phyloP scores from a whole-genome alignment of 1,139 yeast species.

The Nakaseomyces uthaithaninus region DNA sequence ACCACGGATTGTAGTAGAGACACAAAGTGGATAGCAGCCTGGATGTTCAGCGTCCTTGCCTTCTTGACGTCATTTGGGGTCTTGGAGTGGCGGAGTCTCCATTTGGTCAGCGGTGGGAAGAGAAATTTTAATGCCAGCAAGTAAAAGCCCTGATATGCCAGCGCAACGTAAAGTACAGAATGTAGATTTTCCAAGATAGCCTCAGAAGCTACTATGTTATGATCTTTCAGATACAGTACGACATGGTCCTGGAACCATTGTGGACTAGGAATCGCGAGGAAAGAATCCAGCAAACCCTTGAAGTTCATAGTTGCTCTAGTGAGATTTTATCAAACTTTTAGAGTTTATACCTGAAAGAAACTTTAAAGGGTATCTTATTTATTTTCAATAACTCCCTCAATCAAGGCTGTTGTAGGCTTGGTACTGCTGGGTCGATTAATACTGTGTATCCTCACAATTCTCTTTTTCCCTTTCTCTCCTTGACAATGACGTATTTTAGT shows the following conservation, averaged over 20 bases:
- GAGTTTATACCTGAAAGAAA: too few species aligned
- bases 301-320: constrained; percentile 15
- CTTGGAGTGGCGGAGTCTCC: constrained; percentile 12
- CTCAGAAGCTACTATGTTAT: constrained; percentile 18
- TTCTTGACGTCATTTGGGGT: constrained; percentile 9
- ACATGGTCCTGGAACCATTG: constrained; percentile 12
- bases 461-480: too few species aligned
- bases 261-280: constrained; percentile 13
- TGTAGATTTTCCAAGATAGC: constrained; percentile 25
- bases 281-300: constrained; percentile 14
- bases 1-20: constrained; percentile 30
- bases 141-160: constrained; percentile 27
- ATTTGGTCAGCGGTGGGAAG: constrained; percentile 23
- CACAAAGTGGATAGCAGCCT: constrained; percentile 30
- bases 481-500: too few species aligned
- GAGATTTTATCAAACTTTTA: too few species aligned
- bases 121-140: constrained; percentile 22
- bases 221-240: constrained; percentile 14
- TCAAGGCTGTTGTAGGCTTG: too few species aligned
- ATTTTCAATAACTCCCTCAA: too few species aligned
- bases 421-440: too few species aligned
- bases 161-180: constrained; percentile 25
- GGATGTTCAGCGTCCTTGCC: constrained; percentile 18
- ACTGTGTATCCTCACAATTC: too few species aligned
- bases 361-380: too few species aligned